Evolutionary conservation across 2,329 filamentous ascomycete species (phyloP).

Genomic region (Penicillium oxalicum): DNA sequence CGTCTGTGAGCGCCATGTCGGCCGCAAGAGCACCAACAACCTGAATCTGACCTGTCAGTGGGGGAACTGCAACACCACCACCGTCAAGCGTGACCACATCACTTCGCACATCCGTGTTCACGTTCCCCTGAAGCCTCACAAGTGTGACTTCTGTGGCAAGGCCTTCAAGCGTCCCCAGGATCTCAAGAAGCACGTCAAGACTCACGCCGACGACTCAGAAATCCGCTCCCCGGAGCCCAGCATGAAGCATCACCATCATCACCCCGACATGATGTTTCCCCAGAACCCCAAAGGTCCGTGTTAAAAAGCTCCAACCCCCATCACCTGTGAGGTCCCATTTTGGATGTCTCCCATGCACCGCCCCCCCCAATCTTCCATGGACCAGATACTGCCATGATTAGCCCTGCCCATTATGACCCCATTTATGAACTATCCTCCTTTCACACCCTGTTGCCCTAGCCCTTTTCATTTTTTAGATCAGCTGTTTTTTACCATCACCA

Average conservation of each 20-base stretch:
- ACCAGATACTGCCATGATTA: too few relatives aligned
- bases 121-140: constrained; percentile 97
- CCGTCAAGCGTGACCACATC: constrained; percentile 98
- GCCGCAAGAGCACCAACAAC: constrained; percentile 98
- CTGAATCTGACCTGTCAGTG: constrained; percentile 95
- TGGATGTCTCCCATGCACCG: too few relatives aligned
- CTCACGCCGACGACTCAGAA: constrained; percentile 91
- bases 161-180: constrained; percentile 99
- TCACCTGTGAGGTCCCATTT: too few relatives aligned
- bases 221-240: constrained; percentile 59
- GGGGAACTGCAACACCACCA: constrained; percentile 92
- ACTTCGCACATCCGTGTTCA: constrained; percentile 98
- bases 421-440: too few relatives aligned
- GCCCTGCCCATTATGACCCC: too few relatives aligned
- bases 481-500: too few relatives aligned
- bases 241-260: constrained; percentile 35
- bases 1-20: constrained; percentile 96
- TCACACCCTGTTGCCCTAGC: too few relatives aligned
- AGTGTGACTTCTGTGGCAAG: constrained; percentile 97
- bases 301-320: too few relatives aligned
- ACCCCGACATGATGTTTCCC: constrained; percentile 39
- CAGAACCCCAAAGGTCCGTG: constrained; percentile 34
- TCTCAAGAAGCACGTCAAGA: constrained; percentile 99
- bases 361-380: too few relatives aligned
- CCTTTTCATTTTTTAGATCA: too few relatives aligned